These are phyloP conservation scores for Penicillium ochrochloron DNA, from an alignment of 495 filamentous ascomycete species.

Conservation along the genomic window DNA sequence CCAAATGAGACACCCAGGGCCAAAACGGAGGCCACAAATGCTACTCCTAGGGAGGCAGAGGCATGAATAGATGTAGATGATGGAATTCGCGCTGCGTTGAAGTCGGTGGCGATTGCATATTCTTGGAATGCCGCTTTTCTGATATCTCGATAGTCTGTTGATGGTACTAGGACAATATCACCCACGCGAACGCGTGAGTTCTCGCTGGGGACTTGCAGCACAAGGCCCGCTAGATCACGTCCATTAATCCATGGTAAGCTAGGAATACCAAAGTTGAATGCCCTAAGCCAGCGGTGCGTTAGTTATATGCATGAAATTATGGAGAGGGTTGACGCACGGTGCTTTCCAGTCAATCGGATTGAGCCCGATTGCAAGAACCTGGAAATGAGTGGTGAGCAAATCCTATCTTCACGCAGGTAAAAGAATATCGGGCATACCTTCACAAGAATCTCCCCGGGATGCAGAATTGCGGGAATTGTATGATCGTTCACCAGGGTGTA, in stretches of 20 bases:
- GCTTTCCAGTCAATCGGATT: slow-evolving; percentile 79
- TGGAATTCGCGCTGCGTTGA: slow-evolving; percentile 65
- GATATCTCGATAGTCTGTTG: slow-evolving; percentile 73
- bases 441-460: slow-evolving; percentile 59
- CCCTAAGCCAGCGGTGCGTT: slow-evolving; percentile 34
- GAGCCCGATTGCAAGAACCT: slow-evolving; percentile 62
- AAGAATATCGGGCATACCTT: slow-evolving; percentile 35
- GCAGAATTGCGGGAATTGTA: slow-evolving; percentile 49
- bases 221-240: slow-evolving; percentile 63
- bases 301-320: background rate
- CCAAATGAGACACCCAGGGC: slow-evolving; percentile 66
- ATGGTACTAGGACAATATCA: slow-evolving; percentile 64
- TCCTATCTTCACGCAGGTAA: slow-evolving; percentile 2
- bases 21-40: slow-evolving; percentile 63
- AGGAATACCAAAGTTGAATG: slow-evolving; percentile 69
- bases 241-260: slow-evolving; percentile 68
- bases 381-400: slow-evolving; percentile 10
- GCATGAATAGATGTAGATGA: slow-evolving; percentile 48
- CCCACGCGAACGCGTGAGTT: slow-evolving; percentile 54
- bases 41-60: slow-evolving; percentile 65
- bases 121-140: slow-evolving; percentile 72
- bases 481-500: slow-evolving; percentile 52
- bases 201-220: slow-evolving; percentile 51
- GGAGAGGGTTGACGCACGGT: slow-evolving; percentile 48
- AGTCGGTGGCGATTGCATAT: slow-evolving; percentile 65